Evolutionary conservation across 1,139 yeast species (phyloP), one percentile per base, ranked within the genome.

Genomic region (Williopsis jadinii): DNA sequence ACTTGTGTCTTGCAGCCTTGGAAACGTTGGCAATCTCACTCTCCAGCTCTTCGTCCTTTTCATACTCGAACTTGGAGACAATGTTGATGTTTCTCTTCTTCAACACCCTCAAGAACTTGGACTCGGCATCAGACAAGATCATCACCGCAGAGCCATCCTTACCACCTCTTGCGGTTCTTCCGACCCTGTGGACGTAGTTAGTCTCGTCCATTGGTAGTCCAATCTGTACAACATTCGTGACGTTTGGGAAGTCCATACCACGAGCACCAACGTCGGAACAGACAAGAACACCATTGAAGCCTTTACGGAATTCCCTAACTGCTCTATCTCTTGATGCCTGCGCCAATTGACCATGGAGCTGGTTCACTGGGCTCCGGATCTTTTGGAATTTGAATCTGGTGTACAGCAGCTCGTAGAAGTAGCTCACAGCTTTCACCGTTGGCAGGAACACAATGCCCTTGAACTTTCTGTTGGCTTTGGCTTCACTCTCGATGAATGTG

Each of bases 101-200:
- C 53, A 83, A 68, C 3, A 63, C 60, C 30, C 61, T 58, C 39
- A 71, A 61, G 57, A 73, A 82, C 15, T 69, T 68, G 32, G 59
- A 48, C 60, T 84, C 90, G 29, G 61, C 56, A 41, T 66, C 58
- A 15, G 77, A 62, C 35, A 73, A 52, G 54, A 76, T 79, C 36
- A 79, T 59, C 9, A 74, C 60, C 2, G 92, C 81, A 33, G 68
- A 67, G 51, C 98, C 98, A 31, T 71, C 68, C 50, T 76, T 75
- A 47, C 97, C 97, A 45, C 92, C 95, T 67, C 98, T 79, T 37
- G 95, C 97, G 19, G 97, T 90, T 72, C 98, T 82, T 46, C 98
- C 98, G 53, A 90, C 84, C 62, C 95, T 80, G 62, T 92, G 98
- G 40, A 90, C 78, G 60, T 90, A 90, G 49, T 84, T 83, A 12